Conservation (phyloP, 768 basidiomycete species). For the Phlebiopsis gigantea region DNA sequence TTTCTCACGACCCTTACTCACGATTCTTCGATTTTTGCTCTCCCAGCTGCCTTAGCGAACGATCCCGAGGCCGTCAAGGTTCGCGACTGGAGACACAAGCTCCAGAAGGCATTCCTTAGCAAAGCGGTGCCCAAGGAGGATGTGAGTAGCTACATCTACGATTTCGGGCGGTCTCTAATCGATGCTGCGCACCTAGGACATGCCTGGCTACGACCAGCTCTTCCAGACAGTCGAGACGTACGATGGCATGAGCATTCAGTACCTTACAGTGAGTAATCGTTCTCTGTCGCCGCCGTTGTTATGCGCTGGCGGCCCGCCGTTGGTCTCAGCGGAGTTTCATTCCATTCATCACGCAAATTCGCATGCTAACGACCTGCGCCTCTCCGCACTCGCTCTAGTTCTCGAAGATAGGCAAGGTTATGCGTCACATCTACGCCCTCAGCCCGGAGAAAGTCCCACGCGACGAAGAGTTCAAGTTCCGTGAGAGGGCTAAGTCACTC, state of each 20-base stretch:
- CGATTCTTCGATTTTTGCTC: neutral
- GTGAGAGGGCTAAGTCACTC: conserved; percentile 60
- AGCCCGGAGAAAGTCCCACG: conserved; percentile 50
- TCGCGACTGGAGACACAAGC: conserved; percentile 87
- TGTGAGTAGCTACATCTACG: conserved; percentile 32
- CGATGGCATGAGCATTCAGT: conserved; percentile 70
- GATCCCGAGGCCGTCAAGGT: conserved; percentile 71
- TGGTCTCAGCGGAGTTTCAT: conserved; percentile 4
- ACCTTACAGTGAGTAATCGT: conserved; percentile 47
- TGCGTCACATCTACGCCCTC: conserved; percentile 77
- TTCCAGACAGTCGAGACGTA: conserved; percentile 77
- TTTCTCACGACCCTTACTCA: neutral
- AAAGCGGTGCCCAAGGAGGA: conserved; percentile 61
- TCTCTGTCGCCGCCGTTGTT: conserved; percentile 14
- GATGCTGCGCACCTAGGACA: conserved; percentile 48
- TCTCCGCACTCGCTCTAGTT: conserved; percentile 51
- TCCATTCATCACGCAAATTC: neutral
- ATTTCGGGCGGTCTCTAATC: conserved; percentile 3
- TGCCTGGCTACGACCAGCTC: conserved; percentile 64
- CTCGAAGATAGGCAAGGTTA: conserved; percentile 83
- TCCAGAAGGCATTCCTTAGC: conserved; percentile 83
- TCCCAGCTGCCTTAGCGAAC: conserved; percentile 36
- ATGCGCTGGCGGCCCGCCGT: conserved; percentile 27
- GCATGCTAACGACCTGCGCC: neutral
- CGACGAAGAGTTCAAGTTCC: conserved; percentile 66